Percentiles rank a stretch among this genome's conserved stretches.
phyloP scores from a whole-genome alignment of 2,329 filamentous ascomycete species.

The Calycina marina region DNA sequence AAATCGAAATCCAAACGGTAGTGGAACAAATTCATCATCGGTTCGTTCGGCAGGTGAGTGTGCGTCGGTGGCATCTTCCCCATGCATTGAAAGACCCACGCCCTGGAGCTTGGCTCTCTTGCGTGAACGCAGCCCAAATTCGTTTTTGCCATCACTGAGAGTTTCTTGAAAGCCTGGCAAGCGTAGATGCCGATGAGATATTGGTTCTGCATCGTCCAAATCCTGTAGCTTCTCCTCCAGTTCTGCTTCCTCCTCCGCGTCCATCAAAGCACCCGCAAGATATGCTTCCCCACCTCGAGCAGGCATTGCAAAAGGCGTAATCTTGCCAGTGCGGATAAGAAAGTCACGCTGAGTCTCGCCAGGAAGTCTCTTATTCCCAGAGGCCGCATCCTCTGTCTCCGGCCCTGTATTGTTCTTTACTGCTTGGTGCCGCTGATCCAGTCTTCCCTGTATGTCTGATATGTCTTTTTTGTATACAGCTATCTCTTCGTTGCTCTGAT shows the following conservation, averaged over 20 bases:
- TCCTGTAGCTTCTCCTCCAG: slow-evolving; percentile 21
- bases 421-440: slow-evolving; percentile 58
- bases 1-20: slow-evolving; percentile 13
- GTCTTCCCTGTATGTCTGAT: slow-evolving; percentile 64
- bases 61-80: slow-evolving; percentile 12
- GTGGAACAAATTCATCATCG: slow-evolving; percentile 21
- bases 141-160: slow-evolving; percentile 26
- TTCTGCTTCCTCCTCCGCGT: slow-evolving; percentile 58
- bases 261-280: slow-evolving; percentile 62
- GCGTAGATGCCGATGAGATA: slow-evolving; percentile 60
- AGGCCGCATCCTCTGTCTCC: slow-evolving; percentile 28
- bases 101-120: slow-evolving; percentile 36
- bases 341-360: slow-evolving; percentile 80
- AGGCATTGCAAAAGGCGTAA: slow-evolving; percentile 82
- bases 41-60: slow-evolving; percentile 16
- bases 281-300: slow-evolving; percentile 40
- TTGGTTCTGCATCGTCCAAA: slow-evolving; percentile 28
- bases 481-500: slow-evolving; percentile 16
- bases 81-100: slow-evolving; percentile 17
- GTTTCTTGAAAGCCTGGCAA: slow-evolving; percentile 55
- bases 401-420: slow-evolving; percentile 32
- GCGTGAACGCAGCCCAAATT: slow-evolving; percentile 43
- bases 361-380: slow-evolving; percentile 46
- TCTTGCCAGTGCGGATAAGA: slow-evolving; percentile 89
- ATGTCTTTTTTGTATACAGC: slow-evolving; percentile 54